Percentiles rank a stretch among this genome's conserved stretches.
phyloP scores from a whole-genome alignment of 2,329 filamentous ascomycete species.

The Fusarium dimerum region DNA sequence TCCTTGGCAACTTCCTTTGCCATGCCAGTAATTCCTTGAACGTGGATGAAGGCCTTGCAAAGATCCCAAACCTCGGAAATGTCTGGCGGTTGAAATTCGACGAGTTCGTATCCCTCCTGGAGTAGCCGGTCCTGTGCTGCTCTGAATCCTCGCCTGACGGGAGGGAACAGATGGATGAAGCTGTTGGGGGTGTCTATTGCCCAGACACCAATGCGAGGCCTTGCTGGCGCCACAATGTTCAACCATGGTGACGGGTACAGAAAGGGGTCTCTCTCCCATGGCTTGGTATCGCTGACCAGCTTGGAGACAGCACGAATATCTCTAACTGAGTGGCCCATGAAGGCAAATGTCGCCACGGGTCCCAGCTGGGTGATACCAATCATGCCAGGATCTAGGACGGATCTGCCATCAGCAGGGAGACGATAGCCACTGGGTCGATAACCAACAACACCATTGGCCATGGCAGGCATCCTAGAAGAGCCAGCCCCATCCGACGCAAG shows the following conservation, averaged over 20 bases:
- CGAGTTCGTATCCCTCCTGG: background rate
- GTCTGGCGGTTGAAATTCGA: conserved; percentile 1
- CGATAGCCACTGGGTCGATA: too few relatives aligned
- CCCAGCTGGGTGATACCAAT: background rate
- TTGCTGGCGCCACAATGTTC: background rate
- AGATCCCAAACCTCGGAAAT: conserved; percentile 2
- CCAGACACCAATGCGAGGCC: background rate
- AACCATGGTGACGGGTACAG: background rate
- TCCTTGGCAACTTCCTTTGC: background rate
- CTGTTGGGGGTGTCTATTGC: background rate
- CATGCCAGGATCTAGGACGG: background rate
- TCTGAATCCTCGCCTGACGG: background rate
- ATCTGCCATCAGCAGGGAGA: background rate
- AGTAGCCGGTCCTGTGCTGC: background rate
- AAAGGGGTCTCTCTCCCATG: background rate
- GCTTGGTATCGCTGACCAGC: background rate
- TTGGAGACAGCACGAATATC: background rate
- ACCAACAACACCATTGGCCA: too few relatives aligned
- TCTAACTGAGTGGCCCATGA: background rate
- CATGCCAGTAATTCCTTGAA: background rate
- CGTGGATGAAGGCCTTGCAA: conserved; percentile 2
- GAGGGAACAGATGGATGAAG: background rate
- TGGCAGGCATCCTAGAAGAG: too few relatives aligned
- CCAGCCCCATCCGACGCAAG: conserved; percentile 68
- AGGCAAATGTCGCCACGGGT: background rate